phyloP scores from a whole-genome alignment of 2,329 filamentous ascomycete genomes.

The Fonsecaea pedrosoi region DNA sequence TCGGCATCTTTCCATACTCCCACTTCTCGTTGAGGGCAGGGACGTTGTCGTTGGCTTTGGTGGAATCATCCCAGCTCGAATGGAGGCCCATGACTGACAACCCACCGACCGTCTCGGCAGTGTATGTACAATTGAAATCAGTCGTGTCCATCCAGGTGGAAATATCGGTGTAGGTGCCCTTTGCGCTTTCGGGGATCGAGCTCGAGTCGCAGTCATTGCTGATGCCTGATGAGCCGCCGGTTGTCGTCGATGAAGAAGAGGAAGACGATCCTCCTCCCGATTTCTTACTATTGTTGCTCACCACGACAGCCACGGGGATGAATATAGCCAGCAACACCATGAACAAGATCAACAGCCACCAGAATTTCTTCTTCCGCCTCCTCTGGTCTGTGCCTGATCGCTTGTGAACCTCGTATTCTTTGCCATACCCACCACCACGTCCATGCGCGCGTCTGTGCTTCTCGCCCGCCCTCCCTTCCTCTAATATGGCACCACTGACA shows the following conservation, averaged over 20 bases:
- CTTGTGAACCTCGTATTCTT: slow-evolving; percentile 35
- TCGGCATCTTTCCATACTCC: slow-evolving; percentile 78
- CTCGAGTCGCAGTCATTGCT: slow-evolving; percentile 58
- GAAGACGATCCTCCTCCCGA: slow-evolving; percentile 33
- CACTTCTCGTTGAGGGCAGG: slow-evolving; percentile 77
- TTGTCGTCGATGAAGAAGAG: slow-evolving; percentile 40
- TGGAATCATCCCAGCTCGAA: slow-evolving; percentile 82
- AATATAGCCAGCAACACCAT: slow-evolving; percentile 67
- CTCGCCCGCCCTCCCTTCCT: slow-evolving; percentile 67
- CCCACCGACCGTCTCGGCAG: slow-evolving; percentile 79
- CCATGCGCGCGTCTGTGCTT: slow-evolving; percentile 54
- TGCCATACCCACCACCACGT: slow-evolving; percentile 58
- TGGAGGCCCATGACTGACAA: slow-evolving; percentile 91
- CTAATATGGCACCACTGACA: slow-evolving; percentile 73
- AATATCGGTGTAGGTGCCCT: slow-evolving; percentile 81
- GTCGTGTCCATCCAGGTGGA: slow-evolving; percentile 89
- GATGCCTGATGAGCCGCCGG: slow-evolving; percentile 44
- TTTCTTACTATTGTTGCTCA: slow-evolving; percentile 65
- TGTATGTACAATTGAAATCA: slow-evolving; percentile 95
- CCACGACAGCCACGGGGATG: slow-evolving; percentile 70
- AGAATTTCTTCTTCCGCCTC: slow-evolving; percentile 56
- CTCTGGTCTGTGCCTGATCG: slow-evolving; percentile 41
- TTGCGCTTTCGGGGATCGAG: slow-evolving; percentile 69
- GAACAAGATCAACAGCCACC: slow-evolving; percentile 61
- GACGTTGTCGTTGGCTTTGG: slow-evolving; percentile 77